Conservation (phyloP, 2,329 filamentous ascomycete species). For the Leptographium wingfieldii region DNA sequence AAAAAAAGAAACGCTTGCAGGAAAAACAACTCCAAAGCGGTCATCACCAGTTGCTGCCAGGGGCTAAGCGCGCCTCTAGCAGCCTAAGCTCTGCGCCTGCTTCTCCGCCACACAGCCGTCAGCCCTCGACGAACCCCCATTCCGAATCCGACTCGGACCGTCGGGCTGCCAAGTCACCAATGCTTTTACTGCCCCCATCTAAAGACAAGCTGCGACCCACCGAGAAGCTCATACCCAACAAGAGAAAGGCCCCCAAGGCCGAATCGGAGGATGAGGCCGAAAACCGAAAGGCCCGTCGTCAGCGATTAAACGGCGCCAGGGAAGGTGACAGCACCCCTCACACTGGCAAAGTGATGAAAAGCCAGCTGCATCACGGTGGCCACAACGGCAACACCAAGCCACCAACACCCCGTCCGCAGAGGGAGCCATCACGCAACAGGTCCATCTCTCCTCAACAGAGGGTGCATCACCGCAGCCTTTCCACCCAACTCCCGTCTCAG, state of each 20-base stretch:
- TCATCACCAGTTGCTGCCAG: background rate
- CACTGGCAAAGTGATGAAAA: slow-evolving; percentile 1
- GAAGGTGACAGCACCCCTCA: slow-evolving; percentile 17
- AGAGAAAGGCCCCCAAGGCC: slow-evolving; percentile 39
- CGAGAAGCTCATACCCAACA: slow-evolving; percentile 35
- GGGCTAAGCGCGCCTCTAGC: slow-evolving; percentile 37
- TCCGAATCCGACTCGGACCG: slow-evolving; percentile 46
- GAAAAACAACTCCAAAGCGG: slow-evolving; percentile 19
- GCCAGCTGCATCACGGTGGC: slow-evolving; percentile 13
- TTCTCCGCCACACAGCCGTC: slow-evolving; percentile 34
- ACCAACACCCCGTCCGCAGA: slow-evolving; percentile 19
- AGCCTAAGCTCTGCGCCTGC: slow-evolving; percentile 46
- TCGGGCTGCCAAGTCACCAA: slow-evolving; percentile 28
- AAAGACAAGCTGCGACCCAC: slow-evolving; percentile 31
- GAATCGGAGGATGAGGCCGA: slow-evolving; percentile 48
- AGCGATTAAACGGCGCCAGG: slow-evolving; percentile 32
- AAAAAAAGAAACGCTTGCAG: slow-evolving; percentile 39
- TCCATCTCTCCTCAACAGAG: slow-evolving; percentile 49
- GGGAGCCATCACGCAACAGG: slow-evolving; percentile 25
- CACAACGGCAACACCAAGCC: slow-evolving; percentile 16
- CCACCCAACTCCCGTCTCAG: slow-evolving; percentile 47
- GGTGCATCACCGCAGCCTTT: slow-evolving; percentile 49
- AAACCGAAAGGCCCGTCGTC: slow-evolving; percentile 38
- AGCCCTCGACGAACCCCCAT: slow-evolving; percentile 24
- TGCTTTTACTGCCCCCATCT: slow-evolving; percentile 24